phyloP scores from a whole-genome alignment of 805 yeast genomes.

The Ogataea henricii region DNA sequence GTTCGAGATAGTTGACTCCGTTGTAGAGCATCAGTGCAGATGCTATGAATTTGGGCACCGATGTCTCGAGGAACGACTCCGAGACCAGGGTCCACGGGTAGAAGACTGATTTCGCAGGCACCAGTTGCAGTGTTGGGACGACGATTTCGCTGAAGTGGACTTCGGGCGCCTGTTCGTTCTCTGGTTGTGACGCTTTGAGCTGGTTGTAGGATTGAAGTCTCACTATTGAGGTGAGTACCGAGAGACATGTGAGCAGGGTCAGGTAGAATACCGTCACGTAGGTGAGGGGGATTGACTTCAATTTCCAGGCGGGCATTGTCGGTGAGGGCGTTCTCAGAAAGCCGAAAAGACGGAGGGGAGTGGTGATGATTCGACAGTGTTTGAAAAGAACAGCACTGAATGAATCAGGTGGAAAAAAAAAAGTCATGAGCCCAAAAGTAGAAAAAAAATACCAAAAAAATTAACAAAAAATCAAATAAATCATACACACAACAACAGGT shows the following conservation, averaged over 20 bases:
- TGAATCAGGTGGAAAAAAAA: background rate
- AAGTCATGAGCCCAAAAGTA: background rate
- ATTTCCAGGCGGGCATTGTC: constrained; percentile 23
- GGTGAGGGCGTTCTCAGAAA: no score
- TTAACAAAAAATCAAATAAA: background rate
- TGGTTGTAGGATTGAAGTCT: constrained; percentile 40
- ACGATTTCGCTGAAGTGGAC: constrained; percentile 43
- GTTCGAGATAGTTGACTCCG: constrained; percentile 49
- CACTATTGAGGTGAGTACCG: constrained; percentile 43
- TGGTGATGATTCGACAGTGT: background rate
- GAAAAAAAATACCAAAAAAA: background rate
- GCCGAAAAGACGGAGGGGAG: background rate
- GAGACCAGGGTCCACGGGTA: constrained; percentile 68
- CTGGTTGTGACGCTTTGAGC: constrained; percentile 22
- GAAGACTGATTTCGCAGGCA: constrained; percentile 55
- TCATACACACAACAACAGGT: no score
- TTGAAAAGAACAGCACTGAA: constrained; percentile 1
- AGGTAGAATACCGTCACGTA: constrained; percentile 50
- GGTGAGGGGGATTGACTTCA: constrained; percentile 36
- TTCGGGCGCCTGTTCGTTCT: constrained; percentile 3
- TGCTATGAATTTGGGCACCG: constrained; percentile 46
- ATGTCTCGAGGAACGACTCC: constrained; percentile 64
- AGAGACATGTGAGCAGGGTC: constrained; percentile 39
- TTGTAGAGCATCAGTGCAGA: constrained; percentile 40
- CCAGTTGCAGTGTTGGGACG: constrained; percentile 58